phyloP scores from a whole-genome alignment of 2,329 filamentous ascomycete species.

The Bipolaris victoriae region DNA sequence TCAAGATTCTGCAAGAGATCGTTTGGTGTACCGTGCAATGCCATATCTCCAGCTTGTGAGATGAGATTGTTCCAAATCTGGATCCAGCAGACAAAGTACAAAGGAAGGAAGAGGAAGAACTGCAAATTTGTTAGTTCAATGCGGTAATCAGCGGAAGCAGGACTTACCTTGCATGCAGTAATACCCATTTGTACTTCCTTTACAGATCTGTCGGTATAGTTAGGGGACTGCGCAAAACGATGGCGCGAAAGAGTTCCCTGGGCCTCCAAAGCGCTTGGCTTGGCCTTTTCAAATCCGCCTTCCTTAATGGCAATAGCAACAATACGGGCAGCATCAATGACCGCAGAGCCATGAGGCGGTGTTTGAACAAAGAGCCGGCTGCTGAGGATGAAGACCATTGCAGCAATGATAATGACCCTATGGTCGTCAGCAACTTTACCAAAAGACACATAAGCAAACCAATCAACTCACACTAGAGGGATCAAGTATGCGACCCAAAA shows the following conservation, averaged over 20 bases:
- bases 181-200: conserved; percentile 16
- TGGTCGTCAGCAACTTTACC: neutral
- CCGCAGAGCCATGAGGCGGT: conserved; percentile 16
- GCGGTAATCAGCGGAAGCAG: neutral
- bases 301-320: conserved; percentile 11
- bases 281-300: conserved; percentile 13
- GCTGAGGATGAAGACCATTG: conserved; percentile 7
- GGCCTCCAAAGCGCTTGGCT: conserved; percentile 10
- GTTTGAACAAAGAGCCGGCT: conserved; percentile 10
- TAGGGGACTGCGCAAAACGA: conserved; percentile 1
- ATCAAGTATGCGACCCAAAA: conserved; percentile 18
- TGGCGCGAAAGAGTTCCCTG: neutral
- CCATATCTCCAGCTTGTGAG: conserved; percentile 41
- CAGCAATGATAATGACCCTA: neutral
- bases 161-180: conserved; percentile 17
- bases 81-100: conserved; percentile 40
- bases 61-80: conserved; percentile 43
- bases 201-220: conserved; percentile 14
- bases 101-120: conserved; percentile 19
- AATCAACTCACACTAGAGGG: conserved; percentile 9
- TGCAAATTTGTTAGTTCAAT: neutral
- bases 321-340: conserved; percentile 17
- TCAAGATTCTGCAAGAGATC: conserved; percentile 38
- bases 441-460: neutral
- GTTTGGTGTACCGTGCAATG: conserved; percentile 37